Evolutionary conservation across 2,329 filamentous ascomycete species (phyloP).

Genomic region (Apiospora kogelbergensis): DNA sequence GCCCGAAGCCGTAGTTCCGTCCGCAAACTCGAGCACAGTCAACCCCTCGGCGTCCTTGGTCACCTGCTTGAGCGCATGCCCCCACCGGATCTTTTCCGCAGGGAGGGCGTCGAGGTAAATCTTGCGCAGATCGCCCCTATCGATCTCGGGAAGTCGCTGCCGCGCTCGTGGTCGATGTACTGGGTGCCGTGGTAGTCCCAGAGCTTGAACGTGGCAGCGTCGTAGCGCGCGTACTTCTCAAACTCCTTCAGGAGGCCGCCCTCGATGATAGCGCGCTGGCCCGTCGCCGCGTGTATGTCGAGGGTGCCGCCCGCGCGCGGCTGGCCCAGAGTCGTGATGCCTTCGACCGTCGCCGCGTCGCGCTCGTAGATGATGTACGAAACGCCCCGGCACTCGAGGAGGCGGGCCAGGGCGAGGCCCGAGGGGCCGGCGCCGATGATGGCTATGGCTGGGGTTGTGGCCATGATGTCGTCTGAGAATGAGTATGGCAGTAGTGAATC

Average conservation of each 20-base stretch:
- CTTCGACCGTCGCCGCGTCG: constrained; percentile 44
- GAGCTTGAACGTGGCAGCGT: constrained; percentile 50
- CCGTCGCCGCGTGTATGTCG: constrained; percentile 52
- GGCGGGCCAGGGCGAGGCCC: constrained; percentile 51
- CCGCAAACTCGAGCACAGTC: constrained; percentile 38
- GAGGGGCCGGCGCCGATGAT: constrained; percentile 50
- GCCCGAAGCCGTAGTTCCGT: constrained; percentile 24
- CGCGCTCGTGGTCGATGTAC: constrained; percentile 24
- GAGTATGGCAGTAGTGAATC: not conserved
- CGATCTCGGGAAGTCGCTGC: constrained; percentile 47
- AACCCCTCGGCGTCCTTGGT: constrained; percentile 19
- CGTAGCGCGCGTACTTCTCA: constrained; percentile 48
- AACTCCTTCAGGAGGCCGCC: constrained; percentile 52
- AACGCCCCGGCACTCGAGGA: constrained; percentile 48
- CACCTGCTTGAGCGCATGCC: constrained; percentile 40
- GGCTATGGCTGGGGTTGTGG: constrained; percentile 37
- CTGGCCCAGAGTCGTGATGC: constrained; percentile 34
- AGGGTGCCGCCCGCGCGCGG: constrained; percentile 43
- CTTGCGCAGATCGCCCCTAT: constrained; percentile 44
- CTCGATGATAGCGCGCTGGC: constrained; percentile 50
- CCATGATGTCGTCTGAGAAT: not conserved
- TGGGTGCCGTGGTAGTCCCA: constrained; percentile 36
- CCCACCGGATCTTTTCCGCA: constrained; percentile 45
- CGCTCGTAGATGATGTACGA: constrained; percentile 51
- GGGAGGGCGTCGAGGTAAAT: constrained; percentile 47